A percentile compares a stretch with the other conserved stretches of the same genome.
Conservation (phyloP, 139 green algal genomes). For the Diplosphaera chodatii region DNA sequence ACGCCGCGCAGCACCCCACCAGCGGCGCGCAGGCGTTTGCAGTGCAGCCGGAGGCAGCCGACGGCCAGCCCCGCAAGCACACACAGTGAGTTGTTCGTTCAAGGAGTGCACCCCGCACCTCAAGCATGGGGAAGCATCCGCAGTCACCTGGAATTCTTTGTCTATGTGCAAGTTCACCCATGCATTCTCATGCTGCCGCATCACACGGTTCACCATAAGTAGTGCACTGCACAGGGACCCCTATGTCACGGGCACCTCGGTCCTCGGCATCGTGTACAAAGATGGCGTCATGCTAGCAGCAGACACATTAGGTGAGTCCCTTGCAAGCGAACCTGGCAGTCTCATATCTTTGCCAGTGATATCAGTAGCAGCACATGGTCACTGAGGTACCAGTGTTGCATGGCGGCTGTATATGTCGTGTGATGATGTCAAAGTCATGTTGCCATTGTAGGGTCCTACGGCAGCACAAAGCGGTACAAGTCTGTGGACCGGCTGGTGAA, state of each 20-base stretch:
- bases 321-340: no score
- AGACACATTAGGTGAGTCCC: constrained; percentile 79
- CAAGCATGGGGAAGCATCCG: no score
- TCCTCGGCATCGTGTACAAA: constrained; percentile 92
- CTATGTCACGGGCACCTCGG: constrained; percentile 92
- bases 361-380: constrained; percentile 1
- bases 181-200: no score
- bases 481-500: constrained; percentile 71
- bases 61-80: no score
- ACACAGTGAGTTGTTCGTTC: no score
- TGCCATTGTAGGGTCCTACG: constrained; percentile 70
- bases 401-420: background rate
- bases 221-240: constrained; percentile 84
- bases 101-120: no score
- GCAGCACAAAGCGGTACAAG: constrained; percentile 98
- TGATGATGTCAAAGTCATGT: background rate
- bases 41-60: no score
- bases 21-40: no score
- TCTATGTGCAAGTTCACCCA: no score
- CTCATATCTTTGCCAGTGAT: background rate
- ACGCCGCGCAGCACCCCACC: no score
- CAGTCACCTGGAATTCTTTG: no score
- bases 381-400: background rate
- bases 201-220: no score
- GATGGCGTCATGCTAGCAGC: constrained; percentile 89